Base-by-base conservation (phyloP, 2,329 filamentous ascomycete species). In the Cercospora citrullina region DNA sequence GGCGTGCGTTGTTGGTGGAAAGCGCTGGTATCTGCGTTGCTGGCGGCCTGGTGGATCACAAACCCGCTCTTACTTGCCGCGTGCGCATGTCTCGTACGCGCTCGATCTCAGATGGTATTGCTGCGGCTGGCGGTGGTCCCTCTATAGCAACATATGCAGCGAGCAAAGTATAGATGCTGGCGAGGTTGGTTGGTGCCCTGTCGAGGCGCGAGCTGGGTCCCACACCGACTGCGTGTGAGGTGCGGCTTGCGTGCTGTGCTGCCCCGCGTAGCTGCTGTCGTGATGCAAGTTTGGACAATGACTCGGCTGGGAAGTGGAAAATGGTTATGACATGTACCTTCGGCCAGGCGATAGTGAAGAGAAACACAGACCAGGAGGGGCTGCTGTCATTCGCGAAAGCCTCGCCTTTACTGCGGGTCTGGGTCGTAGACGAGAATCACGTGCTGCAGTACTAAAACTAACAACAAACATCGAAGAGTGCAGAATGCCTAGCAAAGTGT, bases 301-400 rank as follows among this genome's bases (percentile, higher is more conserved):
- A 58, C 53, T 31, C 53, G 53, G 26, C 16, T 18, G 53, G 12
- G n/a, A 33, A 58, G 53, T 58, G 53, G 53, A 18, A 30, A 58
- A 58, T 30, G 53, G 26, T 18, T 58, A 21, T 33, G 23, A 26
- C 23, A 58, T 33, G 26, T 58, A 58, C 31, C 53, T 58, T 58
- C 30, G 6, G 53, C 45, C 23, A 10, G 53, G 28, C 53, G 53
- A 58, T 45, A 26, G 33, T 48, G 33, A 61, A 61, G 31, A 45
- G 36, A 61, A 61, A 61, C 59, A 61, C 59, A 61, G 59, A 45
- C 59, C 59, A 61, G 33, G 59, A 61, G 59, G 59, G 59, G 59
- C 59, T 61, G 59, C 39, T 48, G 59, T 61, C 53, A 58, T 58
- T 45, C 31, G 58, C 58, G 23, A 61, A 36, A 26, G 59, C 31